A percentile compares a stretch with the other conserved stretches of the same genome.
These are phyloP conservation scores for Thozetella sp. DNA, from an alignment of 495 filamentous ascomycete species.

Conservation along the genomic window DNA sequence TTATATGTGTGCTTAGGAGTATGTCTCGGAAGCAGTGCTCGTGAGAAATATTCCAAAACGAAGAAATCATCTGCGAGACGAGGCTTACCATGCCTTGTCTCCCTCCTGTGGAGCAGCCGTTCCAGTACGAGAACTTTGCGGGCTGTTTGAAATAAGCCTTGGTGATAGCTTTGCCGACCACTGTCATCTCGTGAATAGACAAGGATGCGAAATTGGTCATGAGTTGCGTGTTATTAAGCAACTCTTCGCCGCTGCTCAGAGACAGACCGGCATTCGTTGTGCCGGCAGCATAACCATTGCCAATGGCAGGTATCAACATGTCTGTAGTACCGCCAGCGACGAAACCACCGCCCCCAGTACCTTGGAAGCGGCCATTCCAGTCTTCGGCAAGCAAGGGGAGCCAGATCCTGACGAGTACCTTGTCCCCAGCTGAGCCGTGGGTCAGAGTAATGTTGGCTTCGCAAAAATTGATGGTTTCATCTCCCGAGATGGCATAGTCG, in stretches of 20 bases:
- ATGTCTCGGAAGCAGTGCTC: too few relatives aligned
- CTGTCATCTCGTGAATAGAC: conserved; percentile 23
- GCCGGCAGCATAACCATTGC: conserved; percentile 16
- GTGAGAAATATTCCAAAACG: too few relatives aligned
- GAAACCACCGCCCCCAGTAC: conserved; percentile 58
- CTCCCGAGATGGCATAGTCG: background rate
- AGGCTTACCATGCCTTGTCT: conserved; percentile 45
- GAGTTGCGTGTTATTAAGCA: conserved; percentile 6
- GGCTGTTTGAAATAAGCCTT: conserved; percentile 14
- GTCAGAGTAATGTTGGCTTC: conserved; percentile 41
- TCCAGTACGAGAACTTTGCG: conserved; percentile 41
- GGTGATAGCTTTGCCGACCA: conserved; percentile 15
- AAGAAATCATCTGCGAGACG: too few relatives aligned
- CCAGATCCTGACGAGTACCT: conserved; percentile 55
- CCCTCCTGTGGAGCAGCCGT: conserved; percentile 51
- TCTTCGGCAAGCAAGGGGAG: conserved; percentile 37
- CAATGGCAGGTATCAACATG: conserved; percentile 5
- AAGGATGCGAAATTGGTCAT: conserved; percentile 34
- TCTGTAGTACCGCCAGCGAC: conserved; percentile 12
- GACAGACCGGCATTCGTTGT: conserved; percentile 29
- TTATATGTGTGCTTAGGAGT: too few relatives aligned
- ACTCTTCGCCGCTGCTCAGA: background rate
- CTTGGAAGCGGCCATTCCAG: conserved; percentile 58
- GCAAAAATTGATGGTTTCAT: conserved; percentile 9
- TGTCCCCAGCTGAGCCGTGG: conserved; percentile 38